Base-by-base conservation (phyloP, 768 basidiomycete species). In the Lentinula sp. region DNA sequence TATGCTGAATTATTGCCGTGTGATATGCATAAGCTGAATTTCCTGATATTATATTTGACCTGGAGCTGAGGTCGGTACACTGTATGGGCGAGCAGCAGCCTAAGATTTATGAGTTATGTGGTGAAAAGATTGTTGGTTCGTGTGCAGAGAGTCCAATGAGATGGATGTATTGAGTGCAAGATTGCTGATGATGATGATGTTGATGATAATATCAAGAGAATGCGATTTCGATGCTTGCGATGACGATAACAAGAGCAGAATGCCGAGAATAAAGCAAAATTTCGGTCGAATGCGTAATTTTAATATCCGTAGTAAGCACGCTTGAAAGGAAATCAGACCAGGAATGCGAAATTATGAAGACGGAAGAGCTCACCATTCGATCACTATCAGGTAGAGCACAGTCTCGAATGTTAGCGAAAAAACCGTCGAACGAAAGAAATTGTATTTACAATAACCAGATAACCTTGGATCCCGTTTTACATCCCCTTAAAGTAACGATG, bases 381-480 rank as follows among this genome's bases (percentile, higher is more conserved):
- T 85, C 85, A 65, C 84, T 85, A 63, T 16, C 42, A 32, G 20
- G n/a, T 28, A 8, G n/a, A 57, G 6, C 16, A 42, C 16, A 18
- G 60, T 37, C 37, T 33, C 12, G 46, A 6, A 10, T 43, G 63
- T 57, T 64, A 65, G 55, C 49, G 43, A 6, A 20, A 6, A 2
- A 33, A 28, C 16, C 18, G 16, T 32, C 20, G 59, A 35, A 39
- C 37, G 16, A n/a, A 37, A 16, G 2, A 43, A 6, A 10, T 32
- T 33, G 7, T 15, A 77, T 77, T 57, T 68, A 83, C 79, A 94
- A 94, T 54, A 94, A 79, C 92, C 92, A 94, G 68, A 93, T 93
- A 68, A 93, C 90, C 70, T 92, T 93, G 0, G 91, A 93, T 32
- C 92, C 92, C 1, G 92, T 92, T 79, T 93, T 93, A 70, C 91